Evolutionary conservation across 257 asterid species (phyloP).

Genomic region (Plantago major): DNA sequence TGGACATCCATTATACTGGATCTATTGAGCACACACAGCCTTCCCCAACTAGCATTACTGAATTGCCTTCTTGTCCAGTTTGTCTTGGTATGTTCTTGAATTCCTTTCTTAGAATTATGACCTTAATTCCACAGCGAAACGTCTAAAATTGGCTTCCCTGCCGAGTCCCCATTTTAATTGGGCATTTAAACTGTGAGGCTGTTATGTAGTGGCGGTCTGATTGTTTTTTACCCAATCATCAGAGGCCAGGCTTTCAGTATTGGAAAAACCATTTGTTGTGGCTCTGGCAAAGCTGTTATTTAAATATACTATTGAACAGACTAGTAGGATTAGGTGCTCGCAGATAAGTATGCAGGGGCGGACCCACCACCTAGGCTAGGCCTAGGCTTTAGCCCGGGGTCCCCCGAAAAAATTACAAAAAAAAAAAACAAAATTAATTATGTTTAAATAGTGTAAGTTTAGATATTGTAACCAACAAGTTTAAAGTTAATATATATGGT

Average conservation of each 20-base stretch:
- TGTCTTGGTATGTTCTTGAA: constrained; percentile 68
- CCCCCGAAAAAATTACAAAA: too few relatives aligned
- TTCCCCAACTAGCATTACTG: constrained; percentile 62
- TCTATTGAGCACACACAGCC: constrained; percentile 80
- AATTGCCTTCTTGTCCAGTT: constrained; percentile 88
- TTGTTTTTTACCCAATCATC: constrained; percentile 13
- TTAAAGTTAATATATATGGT: too few relatives aligned
- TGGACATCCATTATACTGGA: constrained; percentile 80
- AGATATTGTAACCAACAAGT: too few relatives aligned
- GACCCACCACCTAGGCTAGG: too few relatives aligned
- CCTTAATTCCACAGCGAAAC: constrained; percentile 6
- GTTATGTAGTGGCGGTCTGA: constrained; percentile 13
- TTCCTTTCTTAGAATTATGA: background rate
- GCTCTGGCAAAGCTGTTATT: constrained; percentile 3
- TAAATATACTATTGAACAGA: background rate
- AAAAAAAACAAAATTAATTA: too few relatives aligned
- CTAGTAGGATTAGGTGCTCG: background rate
- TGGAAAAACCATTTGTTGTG: background rate
- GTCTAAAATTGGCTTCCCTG: constrained; percentile 9
- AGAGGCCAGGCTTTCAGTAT: constrained; percentile 5
- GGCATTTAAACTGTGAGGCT: background rate
- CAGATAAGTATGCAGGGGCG: too few relatives aligned
- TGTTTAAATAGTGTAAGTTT: too few relatives aligned
- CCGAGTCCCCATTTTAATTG: background rate
- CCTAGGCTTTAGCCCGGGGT: too few relatives aligned